Percentiles rank a stretch among this genome's conserved stretches.
These are phyloP conservation scores for Agrocybe pediades DNA, from an alignment of 768 basidiomycete genomes.

Conservation along the genomic window DNA sequence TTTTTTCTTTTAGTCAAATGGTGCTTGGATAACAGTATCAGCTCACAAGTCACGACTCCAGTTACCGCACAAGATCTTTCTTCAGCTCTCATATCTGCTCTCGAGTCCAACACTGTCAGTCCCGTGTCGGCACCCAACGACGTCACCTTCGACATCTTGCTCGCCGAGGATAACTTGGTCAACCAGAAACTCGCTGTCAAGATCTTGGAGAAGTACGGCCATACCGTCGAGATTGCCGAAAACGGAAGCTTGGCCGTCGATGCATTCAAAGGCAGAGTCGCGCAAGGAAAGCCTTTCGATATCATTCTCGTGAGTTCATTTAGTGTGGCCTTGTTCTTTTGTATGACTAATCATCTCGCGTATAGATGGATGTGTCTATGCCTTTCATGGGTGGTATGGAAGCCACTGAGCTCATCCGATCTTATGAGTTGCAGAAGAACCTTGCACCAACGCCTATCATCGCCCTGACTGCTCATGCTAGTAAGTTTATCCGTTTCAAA, in stretches of 20 bases:
- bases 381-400: conserved; percentile 99
- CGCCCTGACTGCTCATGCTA: conserved; percentile 96
- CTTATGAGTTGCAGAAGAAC: conserved; percentile 74
- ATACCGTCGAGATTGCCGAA: conserved; percentile 95
- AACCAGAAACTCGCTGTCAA: conserved; percentile 97
- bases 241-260: conserved; percentile 95
- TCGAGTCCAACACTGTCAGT: conserved; percentile 93
- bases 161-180: conserved; percentile 96
- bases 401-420: conserved; percentile 89
- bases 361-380: conserved; percentile 97
- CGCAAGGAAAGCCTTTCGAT: conserved; percentile 77
- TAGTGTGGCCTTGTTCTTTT: background rate
- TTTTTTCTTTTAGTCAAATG: conserved; percentile 72
- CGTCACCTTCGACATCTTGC: conserved; percentile 85
- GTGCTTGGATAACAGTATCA: conserved; percentile 96
- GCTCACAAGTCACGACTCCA: conserved; percentile 92
- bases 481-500: conserved; percentile 46
- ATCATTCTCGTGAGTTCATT: conserved; percentile 79
- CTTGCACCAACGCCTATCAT: conserved; percentile 86
- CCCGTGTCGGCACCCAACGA: conserved; percentile 87
- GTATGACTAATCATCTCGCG: conserved; percentile 3
- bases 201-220: conserved; percentile 95
- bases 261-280: conserved; percentile 79
- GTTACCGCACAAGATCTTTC: conserved; percentile 86
- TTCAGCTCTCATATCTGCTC: conserved; percentile 88